These are phyloP conservation scores for Hsuehochloa calcarea DNA, from an alignment of 176 grass and related monocot genomes.

Conservation along the genomic window DNA sequence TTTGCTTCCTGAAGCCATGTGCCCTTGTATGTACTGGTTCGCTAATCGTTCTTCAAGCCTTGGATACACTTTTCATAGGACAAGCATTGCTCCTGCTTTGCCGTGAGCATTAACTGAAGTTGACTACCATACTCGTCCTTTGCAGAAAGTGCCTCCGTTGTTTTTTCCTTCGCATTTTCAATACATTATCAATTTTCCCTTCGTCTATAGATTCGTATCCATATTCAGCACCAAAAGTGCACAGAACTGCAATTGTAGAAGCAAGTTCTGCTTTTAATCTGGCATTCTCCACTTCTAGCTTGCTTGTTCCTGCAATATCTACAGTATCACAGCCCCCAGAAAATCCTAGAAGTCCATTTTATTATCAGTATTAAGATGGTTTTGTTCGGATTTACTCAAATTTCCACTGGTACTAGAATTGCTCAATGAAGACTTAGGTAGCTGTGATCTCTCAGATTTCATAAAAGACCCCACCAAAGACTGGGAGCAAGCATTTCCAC, in stretches of 20 bases:
- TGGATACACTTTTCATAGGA: slow-evolving; percentile 87
- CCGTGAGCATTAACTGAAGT: slow-evolving; percentile 60
- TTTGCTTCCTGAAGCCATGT: slow-evolving; percentile 60
- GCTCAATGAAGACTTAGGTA: slow-evolving; percentile 40
- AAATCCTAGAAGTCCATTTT: slow-evolving; percentile 64
- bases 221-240: slow-evolving; percentile 58
- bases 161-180: slow-evolving; percentile 67
- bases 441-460: slow-evolving; percentile 55
- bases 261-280: slow-evolving; percentile 94
- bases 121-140: slow-evolving; percentile 82
- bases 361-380: slow-evolving; percentile 42
- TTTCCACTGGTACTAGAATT: slow-evolving; percentile 36
- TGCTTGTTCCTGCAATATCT: slow-evolving; percentile 85
- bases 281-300: slow-evolving; percentile 90
- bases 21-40: slow-evolving; percentile 69
- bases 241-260: slow-evolving; percentile 76
- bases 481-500: slow-evolving; percentile 65
- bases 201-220: slow-evolving; percentile 66
- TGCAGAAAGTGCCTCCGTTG: slow-evolving; percentile 61
- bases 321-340: slow-evolving; percentile 59
- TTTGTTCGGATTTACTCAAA: slow-evolving; percentile 57
- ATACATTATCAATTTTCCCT: slow-evolving; percentile 49
- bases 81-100: slow-evolving; percentile 61
- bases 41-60: slow-evolving; percentile 76
- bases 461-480: slow-evolving; percentile 56